phyloP scores from a whole-genome alignment of 192 early-diverging fungal genomes.

The Podila epigama region DNA sequence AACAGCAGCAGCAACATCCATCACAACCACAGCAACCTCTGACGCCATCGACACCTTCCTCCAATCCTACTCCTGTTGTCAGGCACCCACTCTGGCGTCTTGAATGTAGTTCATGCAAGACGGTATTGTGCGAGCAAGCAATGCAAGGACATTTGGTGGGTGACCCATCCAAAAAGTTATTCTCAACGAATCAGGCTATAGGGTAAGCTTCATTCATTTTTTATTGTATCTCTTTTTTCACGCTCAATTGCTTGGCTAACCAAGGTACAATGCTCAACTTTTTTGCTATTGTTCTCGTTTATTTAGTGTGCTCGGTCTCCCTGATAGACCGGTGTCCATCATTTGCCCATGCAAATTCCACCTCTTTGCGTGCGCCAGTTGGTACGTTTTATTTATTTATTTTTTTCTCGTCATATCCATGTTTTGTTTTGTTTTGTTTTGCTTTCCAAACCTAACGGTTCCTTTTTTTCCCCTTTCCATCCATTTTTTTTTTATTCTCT shows the following conservation, averaged over 20 bases:
- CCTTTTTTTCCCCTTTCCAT: neutral
- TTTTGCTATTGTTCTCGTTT: neutral
- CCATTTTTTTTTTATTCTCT: neutral
- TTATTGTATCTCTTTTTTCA: neutral
- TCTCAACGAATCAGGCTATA: slow-evolving; percentile 34
- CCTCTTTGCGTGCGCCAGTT: slow-evolving; percentile 45
- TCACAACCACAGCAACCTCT: slow-evolving; percentile 6
- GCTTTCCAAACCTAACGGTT: neutral
- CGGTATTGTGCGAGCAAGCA: slow-evolving; percentile 32
- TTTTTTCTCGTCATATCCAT: neutral
- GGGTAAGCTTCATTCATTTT: slow-evolving; percentile 9
- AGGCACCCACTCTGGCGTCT: slow-evolving; percentile 42
- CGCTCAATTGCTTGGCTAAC: neutral
- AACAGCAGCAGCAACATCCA: neutral
- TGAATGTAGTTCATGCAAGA: slow-evolving; percentile 34
- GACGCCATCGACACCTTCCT: slow-evolving; percentile 32
- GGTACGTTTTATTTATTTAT: slow-evolving; percentile 2
- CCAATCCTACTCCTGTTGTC: slow-evolving; percentile 13
- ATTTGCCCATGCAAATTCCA: slow-evolving; percentile 50
- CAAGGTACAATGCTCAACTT: neutral
- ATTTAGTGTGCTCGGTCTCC: slow-evolving; percentile 29
- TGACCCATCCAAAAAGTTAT: slow-evolving; percentile 38
- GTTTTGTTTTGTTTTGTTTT: neutral
- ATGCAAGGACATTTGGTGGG: slow-evolving; percentile 42
- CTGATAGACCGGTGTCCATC: slow-evolving; percentile 44